phyloP scores from a whole-genome alignment of 495 filamentous ascomycete species.

The Delitschia confertaspora region DNA sequence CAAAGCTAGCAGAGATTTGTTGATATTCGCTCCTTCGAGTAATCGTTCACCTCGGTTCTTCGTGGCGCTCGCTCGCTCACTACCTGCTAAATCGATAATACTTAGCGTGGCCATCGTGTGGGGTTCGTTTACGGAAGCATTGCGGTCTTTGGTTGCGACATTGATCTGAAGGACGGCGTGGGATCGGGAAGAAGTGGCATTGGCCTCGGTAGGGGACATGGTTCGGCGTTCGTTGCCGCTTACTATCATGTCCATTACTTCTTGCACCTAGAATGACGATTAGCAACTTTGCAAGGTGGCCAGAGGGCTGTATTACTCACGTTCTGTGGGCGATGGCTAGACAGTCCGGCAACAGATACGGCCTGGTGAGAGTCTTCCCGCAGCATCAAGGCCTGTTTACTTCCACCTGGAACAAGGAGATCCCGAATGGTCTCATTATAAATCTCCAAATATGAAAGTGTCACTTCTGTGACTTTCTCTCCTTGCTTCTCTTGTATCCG shows the following conservation, averaged over 20 bases:
- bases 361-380: conserved; percentile 91
- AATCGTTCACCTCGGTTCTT: conserved; percentile 92
- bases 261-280: conserved; percentile 41
- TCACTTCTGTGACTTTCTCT: conserved; percentile 83
- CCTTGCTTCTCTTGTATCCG: conserved; percentile 75
- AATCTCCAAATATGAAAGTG: conserved; percentile 94
- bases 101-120: conserved; percentile 96
- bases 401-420: conserved; percentile 74
- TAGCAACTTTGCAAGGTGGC: background rate
- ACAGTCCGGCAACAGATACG: conserved; percentile 85
- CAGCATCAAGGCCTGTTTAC: conserved; percentile 82
- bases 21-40: conserved; percentile 96
- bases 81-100: conserved; percentile 95
- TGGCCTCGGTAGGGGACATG: conserved; percentile 94
- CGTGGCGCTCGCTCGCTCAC: conserved; percentile 91
- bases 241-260: conserved; percentile 99
- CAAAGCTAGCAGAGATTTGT: conserved; percentile 89
- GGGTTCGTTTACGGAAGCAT: conserved; percentile 86
- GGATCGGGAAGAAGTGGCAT: conserved; percentile 94
- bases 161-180: conserved; percentile 99
- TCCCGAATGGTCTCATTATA: conserved; percentile 99
- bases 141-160: conserved; percentile 84
- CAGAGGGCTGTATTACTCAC: conserved; percentile 42
- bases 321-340: conserved; percentile 78
- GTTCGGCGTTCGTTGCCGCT: conserved; percentile 89